Conservation (phyloP, 225 moss, liverwort and hornwort genomes). For the Asterella californica region DNA sequence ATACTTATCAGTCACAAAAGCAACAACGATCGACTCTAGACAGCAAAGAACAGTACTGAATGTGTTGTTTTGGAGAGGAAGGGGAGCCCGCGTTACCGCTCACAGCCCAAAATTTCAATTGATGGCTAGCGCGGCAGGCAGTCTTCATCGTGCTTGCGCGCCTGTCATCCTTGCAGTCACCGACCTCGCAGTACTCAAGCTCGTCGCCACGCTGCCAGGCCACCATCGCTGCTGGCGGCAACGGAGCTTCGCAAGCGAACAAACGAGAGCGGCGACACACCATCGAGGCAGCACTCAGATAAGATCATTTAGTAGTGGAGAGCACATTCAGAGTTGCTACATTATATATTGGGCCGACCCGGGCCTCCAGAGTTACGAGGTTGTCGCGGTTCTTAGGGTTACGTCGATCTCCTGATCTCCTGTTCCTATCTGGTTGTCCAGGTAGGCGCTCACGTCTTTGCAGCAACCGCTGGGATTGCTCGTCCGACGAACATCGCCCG, state of each 20-base stretch:
- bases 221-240: constrained; percentile 15
- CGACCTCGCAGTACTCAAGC: not conserved
- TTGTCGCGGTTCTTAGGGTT: too few relatives aligned
- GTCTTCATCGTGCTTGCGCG: constrained; percentile 2
- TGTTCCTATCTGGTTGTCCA: too few relatives aligned
- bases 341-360: too few relatives aligned
- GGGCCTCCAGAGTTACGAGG: too few relatives aligned
- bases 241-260: not conserved
- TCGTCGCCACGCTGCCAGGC: constrained; percentile 5
- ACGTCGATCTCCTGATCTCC: too few relatives aligned
- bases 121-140: constrained; percentile 8
- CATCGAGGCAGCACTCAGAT: constrained; percentile 5
- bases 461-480: too few relatives aligned
- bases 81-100: constrained; percentile 12
- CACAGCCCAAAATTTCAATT: not conserved
- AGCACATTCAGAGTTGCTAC: too few relatives aligned
- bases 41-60: not conserved
- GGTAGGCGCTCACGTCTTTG: too few relatives aligned
- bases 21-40: not conserved
- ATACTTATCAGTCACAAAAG: too few relatives aligned
- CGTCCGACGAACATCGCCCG: too few relatives aligned
- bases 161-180: not conserved
- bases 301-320: not conserved
- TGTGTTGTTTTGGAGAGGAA: not conserved
- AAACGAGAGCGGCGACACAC: not conserved